These are phyloP conservation scores for Penicillium tannophilum DNA, from an alignment of 495 filamentous ascomycete genomes.

Conservation along the genomic window DNA sequence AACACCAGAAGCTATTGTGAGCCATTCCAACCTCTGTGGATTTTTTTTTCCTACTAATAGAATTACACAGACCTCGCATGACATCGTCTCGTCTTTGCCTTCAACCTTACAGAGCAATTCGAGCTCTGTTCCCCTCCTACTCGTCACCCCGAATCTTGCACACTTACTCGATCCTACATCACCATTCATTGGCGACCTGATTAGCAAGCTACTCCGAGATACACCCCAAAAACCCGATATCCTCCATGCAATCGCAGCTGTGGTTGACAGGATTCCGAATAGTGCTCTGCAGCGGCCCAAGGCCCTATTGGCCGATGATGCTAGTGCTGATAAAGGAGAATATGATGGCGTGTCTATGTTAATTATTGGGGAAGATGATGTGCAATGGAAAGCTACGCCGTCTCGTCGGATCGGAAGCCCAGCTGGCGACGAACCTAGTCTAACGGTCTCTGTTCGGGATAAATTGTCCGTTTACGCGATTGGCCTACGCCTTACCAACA, in stretches of 20 bases:
- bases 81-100: conserved; percentile 36
- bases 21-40: not conserved
- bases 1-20: conserved; percentile 40
- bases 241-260: conserved; percentile 35
- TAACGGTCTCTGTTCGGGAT: conserved; percentile 33
- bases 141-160: conserved; percentile 44
- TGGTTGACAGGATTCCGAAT: conserved; percentile 42
- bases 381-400: conserved; percentile 37
- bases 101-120: conserved; percentile 10
- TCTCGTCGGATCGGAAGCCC: conserved; percentile 36
- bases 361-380: conserved; percentile 22
- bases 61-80: conserved; percentile 31
- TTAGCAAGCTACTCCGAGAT: conserved; percentile 28
- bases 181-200: conserved; percentile 34
- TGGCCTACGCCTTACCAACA: conserved; percentile 71
- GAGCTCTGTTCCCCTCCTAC: conserved; percentile 33
- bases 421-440: conserved; percentile 35
- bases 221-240: not conserved
- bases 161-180: conserved; percentile 39
- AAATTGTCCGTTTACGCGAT: conserved; percentile 29
- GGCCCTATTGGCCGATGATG: not conserved
- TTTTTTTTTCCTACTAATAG: conserved; percentile 10
- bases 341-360: conserved; percentile 42
- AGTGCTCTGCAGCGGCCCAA: not conserved
- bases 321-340: conserved; percentile 10